A percentile compares a stretch with the other conserved stretches of the same genome.
Evolutionary conservation across 225 moss, liverwort and hornwort genomes (phyloP).

Genomic region (Sphagnum contortum): DNA sequence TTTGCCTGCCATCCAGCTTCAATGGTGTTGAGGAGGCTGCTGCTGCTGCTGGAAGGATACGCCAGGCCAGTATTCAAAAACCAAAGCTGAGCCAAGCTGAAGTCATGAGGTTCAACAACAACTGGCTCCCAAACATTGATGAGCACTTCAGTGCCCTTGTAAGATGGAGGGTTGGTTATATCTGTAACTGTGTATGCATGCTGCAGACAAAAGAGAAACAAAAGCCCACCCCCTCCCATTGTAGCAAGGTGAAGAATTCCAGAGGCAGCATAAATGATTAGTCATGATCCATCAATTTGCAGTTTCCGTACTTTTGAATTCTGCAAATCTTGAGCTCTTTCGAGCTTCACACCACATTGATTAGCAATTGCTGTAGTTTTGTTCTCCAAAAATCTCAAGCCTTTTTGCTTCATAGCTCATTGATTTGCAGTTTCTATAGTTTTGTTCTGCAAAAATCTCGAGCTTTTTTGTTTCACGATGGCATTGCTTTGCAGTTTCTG

Average conservation of each 20-base stretch:
- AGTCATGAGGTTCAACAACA: conserved; percentile 33
- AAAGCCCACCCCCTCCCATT: not conserved
- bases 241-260: not conserved
- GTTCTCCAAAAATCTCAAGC: not conserved
- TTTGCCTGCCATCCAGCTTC: conserved; percentile 50
- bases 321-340: too few relatives aligned
- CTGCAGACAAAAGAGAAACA: conserved; percentile 10
- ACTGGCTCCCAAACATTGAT: conserved; percentile 53
- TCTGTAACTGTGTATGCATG: conserved; percentile 38
- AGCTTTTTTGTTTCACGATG: too few relatives aligned
- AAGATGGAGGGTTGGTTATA: conserved; percentile 27
- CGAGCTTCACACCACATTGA: not conserved
- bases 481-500: too few relatives aligned
- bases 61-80: conserved; percentile 40
- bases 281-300: too few relatives aligned
- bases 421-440: too few relatives aligned
- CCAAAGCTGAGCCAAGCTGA: conserved; percentile 55
- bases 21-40: conserved; percentile 35
- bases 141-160: conserved; percentile 49
- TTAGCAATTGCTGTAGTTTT: not conserved
- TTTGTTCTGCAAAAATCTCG: too few relatives aligned
- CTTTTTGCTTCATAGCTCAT: too few relatives aligned
- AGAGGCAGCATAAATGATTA: too few relatives aligned
- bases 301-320: not conserved
- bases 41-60: conserved; percentile 15